Conservation (phyloP, 768 basidiomycete species). For the Xerocomellus dryophilus region DNA sequence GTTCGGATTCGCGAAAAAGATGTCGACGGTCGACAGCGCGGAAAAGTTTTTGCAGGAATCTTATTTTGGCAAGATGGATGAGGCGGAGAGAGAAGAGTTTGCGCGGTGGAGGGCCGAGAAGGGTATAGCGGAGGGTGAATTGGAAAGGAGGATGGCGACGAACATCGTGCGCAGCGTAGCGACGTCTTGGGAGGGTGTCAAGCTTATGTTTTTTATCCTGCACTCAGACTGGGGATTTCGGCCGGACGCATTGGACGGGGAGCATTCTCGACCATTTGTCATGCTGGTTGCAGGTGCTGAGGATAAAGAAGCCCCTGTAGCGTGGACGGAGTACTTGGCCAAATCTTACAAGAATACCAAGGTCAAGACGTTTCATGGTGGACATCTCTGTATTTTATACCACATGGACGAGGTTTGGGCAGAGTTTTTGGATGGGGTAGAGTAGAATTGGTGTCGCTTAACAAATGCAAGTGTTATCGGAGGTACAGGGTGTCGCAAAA, state of each 20-base stretch:
- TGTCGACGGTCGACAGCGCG: constrained; percentile 39
- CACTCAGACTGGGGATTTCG: constrained; percentile 53
- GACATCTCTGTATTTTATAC: constrained; percentile 47
- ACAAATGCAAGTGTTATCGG: neutral
- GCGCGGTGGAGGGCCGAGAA: constrained; percentile 41
- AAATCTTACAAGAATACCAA: constrained; percentile 43
- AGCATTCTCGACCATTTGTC: constrained; percentile 44
- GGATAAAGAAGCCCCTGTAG: constrained; percentile 42
- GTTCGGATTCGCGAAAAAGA: constrained; percentile 31
- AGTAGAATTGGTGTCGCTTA: constrained; percentile 12
- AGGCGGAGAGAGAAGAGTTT: constrained; percentile 31
- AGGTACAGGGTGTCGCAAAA: constrained; percentile 19
- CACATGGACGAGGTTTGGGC: constrained; percentile 47
- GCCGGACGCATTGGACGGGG: constrained; percentile 43
- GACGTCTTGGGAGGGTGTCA: constrained; percentile 51
- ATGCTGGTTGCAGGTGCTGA: constrained; percentile 42
- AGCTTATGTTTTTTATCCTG: constrained; percentile 39
- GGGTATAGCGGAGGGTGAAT: constrained; percentile 42
- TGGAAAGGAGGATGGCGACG: constrained; percentile 40
- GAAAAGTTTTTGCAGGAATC: constrained; percentile 39
- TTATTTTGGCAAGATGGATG: constrained; percentile 43
- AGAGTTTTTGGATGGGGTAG: constrained; percentile 23
- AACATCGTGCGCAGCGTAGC: constrained; percentile 47
- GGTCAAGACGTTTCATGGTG: constrained; percentile 43
- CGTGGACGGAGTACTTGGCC: constrained; percentile 50